Evolutionary conservation across 1,139 yeast species (phyloP).

Genomic region (Eremothecium gossypii): DNA sequence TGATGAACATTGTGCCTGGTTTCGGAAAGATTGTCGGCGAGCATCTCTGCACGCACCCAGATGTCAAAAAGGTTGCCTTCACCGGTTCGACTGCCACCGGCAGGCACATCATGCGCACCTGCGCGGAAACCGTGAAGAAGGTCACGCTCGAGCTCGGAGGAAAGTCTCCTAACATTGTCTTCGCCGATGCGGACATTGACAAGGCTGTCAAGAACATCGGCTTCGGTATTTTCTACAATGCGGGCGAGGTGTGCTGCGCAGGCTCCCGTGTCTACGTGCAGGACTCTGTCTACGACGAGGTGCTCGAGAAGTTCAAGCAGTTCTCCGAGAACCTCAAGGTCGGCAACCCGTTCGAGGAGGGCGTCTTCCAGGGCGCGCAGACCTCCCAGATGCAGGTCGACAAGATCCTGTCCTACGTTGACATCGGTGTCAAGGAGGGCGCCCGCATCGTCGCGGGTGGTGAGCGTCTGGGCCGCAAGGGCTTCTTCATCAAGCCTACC

Average conservation of each 20-base stretch:
- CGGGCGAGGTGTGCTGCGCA: constrained; percentile 67
- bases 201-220: constrained; percentile 41
- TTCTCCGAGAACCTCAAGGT: constrained; percentile 59
- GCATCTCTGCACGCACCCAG: constrained; percentile 49
- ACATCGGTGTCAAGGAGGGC: constrained; percentile 51
- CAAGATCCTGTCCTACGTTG: constrained; percentile 49
- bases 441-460: constrained; percentile 57
- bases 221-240: constrained; percentile 47
- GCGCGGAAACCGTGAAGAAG: constrained; percentile 47
- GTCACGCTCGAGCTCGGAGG: constrained; percentile 83
- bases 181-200: constrained; percentile 47
- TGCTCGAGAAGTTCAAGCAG: constrained; percentile 45
- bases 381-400: constrained; percentile 49
- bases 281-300: constrained; percentile 50
- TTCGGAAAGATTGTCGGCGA: constrained; percentile 57
- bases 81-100: constrained; percentile 64
- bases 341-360: constrained; percentile 67
- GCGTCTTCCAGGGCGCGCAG: constrained; percentile 57
- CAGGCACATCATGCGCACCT: constrained; percentile 44
- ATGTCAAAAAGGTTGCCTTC: constrained; percentile 67
- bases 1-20: constrained; percentile 64
- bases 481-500: constrained; percentile 70
- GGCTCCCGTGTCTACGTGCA: constrained; percentile 60
- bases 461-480: constrained; percentile 46
- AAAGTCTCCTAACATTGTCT: constrained; percentile 69